Percentiles rank a stretch among this genome's conserved stretches.
Evolutionary conservation across 2,329 filamentous ascomycete species (phyloP).

Genomic region (Exutisphaerella laricina): DNA sequence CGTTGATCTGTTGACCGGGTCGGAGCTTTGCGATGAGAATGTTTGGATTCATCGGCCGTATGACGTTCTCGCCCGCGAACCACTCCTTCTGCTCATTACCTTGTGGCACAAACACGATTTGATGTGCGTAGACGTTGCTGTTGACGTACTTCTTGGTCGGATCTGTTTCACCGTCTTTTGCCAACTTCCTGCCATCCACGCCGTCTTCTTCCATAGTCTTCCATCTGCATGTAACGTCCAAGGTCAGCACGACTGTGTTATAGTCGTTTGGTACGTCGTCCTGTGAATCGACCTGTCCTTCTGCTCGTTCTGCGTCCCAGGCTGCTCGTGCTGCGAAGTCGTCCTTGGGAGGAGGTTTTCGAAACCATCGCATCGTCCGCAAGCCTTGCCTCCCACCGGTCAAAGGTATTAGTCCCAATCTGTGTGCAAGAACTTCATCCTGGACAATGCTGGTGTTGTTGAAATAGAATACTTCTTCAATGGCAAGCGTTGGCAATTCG

Average conservation of each 20-base stretch:
- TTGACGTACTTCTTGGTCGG: constrained; percentile 79
- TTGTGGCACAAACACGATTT: constrained; percentile 67
- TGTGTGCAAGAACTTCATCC: constrained; percentile 89
- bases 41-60: constrained; percentile 78
- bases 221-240: constrained; percentile 74
- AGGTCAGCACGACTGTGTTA: constrained; percentile 77
- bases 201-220: constrained; percentile 47
- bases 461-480: constrained; percentile 86
- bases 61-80: constrained; percentile 58
- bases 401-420: constrained; percentile 85
- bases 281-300: constrained; percentile 39
- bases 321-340: constrained; percentile 46
- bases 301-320: constrained; percentile 37
- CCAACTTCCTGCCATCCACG: constrained; percentile 47
- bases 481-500: constrained; percentile 89
- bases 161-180: constrained; percentile 67
- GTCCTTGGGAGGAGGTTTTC: constrained; percentile 57
- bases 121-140: constrained; percentile 56
- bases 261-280: constrained; percentile 59
- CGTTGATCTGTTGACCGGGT: constrained; percentile 77
- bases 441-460: constrained; percentile 99
- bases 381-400: constrained; percentile 72
- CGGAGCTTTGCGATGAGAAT: constrained; percentile 92
- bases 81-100: constrained; percentile 62
- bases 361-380: constrained; percentile 75